Percentiles rank a stretch among this genome's conserved stretches.
phyloP scores from a whole-genome alignment of 441 rosid species.

The Pelargonium cotyledonis region DNA sequence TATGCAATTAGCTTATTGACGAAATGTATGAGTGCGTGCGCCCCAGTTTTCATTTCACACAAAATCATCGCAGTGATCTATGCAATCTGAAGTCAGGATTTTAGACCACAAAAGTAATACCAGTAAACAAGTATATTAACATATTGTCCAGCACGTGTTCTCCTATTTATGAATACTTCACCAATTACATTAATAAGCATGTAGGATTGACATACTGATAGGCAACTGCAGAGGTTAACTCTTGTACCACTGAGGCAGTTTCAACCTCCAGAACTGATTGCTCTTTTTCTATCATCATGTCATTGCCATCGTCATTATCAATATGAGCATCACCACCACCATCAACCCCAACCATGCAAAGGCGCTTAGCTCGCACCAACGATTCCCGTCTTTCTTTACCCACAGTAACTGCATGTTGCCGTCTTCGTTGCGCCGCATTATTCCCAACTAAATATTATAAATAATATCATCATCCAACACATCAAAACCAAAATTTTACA shows the following conservation, averaged over 20 bases:
- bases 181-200: not conserved
- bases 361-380: constrained; percentile 73
- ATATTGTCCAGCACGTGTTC: not conserved
- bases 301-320: constrained; percentile 33
- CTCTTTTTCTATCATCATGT: constrained; percentile 68
- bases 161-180: not conserved
- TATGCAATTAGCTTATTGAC: not conserved
- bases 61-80: not conserved
- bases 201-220: constrained; percentile 48
- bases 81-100: constrained; percentile 2
- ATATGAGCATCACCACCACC: constrained; percentile 33
- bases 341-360: constrained; percentile 66
- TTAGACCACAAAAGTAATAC: not conserved
- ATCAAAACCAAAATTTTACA: not conserved
- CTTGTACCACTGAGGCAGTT: constrained; percentile 55
- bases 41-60: not conserved
- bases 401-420: constrained; percentile 76
- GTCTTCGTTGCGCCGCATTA: constrained; percentile 69
- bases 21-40: not conserved
- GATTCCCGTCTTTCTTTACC: constrained; percentile 89
- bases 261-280: constrained; percentile 61
- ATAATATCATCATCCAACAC: constrained; percentile 6
- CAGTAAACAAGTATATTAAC: not conserved
- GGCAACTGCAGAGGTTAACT: constrained; percentile 58
- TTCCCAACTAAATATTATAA: constrained; percentile 47